phyloP scores from a whole-genome alignment of 192 early-diverging fungal genomes.

The Gryganskiella cystojenkinii region DNA sequence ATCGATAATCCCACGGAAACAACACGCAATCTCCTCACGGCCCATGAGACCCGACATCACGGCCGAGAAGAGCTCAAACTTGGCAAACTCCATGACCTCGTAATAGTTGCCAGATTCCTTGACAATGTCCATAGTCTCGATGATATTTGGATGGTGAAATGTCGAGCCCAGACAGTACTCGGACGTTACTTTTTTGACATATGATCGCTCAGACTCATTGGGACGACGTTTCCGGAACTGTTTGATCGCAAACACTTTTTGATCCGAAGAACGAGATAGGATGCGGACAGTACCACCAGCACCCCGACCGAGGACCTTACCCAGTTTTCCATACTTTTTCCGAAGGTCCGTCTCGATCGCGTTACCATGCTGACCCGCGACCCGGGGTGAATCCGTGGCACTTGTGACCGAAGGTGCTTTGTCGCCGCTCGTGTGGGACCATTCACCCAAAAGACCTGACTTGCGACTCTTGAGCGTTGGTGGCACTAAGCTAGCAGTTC shows the following conservation, averaged over 20 bases:
- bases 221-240: conserved; percentile 78
- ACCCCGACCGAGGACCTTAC: conserved; percentile 73
- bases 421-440: background rate
- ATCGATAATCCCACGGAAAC: conserved; percentile 83
- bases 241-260: conserved; percentile 79
- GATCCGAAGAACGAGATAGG: conserved; percentile 67
- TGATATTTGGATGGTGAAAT: conserved; percentile 80
- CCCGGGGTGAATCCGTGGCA: background rate
- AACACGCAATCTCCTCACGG: conserved; percentile 85
- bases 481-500: too few relatives aligned
- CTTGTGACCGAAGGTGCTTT: background rate
- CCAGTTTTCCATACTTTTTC: conserved; percentile 70
- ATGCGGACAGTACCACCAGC: conserved; percentile 80
- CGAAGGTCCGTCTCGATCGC: conserved; percentile 27
- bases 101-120: conserved; percentile 72
- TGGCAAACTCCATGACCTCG: conserved; percentile 93
- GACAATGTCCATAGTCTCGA: conserved; percentile 82
- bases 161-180: conserved; percentile 87
- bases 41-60: conserved; percentile 82
- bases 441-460: too few relatives aligned
- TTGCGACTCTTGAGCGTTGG: too few relatives aligned
- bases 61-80: conserved; percentile 86
- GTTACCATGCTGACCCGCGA: conserved; percentile 18
- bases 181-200: conserved; percentile 84
- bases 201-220: conserved; percentile 76